phyloP scores from a whole-genome alignment of 345 rosid genomes.

The Citrus hindsii region DNA sequence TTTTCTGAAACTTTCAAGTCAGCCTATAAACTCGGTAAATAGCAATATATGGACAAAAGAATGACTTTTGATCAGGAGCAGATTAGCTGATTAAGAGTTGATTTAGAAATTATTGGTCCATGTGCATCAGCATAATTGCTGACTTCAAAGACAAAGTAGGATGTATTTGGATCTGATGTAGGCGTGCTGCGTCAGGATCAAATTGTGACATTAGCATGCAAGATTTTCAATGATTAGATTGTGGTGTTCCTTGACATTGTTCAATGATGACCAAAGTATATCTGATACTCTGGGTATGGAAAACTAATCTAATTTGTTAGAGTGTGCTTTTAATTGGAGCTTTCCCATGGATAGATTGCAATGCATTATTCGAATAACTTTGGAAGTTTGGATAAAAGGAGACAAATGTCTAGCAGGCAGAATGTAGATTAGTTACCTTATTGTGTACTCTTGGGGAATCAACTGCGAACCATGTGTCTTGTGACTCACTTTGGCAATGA shows the following conservation, averaged over 20 bases:
- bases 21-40: neutral
- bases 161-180: too few relatives aligned
- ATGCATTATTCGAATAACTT: neutral
- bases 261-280: too few relatives aligned
- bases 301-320: too few relatives aligned
- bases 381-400: neutral
- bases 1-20: neutral
- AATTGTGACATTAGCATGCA: neutral
- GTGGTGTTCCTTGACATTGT: neutral
- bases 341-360: neutral
- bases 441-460: conserved; percentile 69
- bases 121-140: neutral
- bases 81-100: neutral
- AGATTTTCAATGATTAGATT: neutral
- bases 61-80: too few relatives aligned
- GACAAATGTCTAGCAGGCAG: neutral
- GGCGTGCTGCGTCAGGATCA: neutral
- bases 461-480: conserved; percentile 79
- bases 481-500: conserved; percentile 92
- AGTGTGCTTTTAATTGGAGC: too few relatives aligned
- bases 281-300: too few relatives aligned
- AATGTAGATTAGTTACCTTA: conserved; percentile 39
- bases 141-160: too few relatives aligned
- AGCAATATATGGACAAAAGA: neutral
- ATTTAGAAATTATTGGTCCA: neutral